Base-by-base conservation (phyloP, 768 basidiomycete genomes). In the Termitomyces eurrhizus region DNA sequence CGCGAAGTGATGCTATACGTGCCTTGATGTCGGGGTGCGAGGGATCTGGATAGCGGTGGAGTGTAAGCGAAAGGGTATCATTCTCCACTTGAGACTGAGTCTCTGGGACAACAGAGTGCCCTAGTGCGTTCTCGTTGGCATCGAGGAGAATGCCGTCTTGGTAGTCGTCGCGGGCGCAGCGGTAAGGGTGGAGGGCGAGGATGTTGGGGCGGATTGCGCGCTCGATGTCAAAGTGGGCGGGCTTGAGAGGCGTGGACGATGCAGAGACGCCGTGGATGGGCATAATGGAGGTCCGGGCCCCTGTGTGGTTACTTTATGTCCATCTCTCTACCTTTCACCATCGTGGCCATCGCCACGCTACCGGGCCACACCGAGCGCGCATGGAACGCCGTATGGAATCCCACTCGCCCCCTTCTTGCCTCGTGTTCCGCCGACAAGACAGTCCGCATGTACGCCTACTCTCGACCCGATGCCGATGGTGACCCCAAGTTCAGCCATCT, bases 141-240 rank as follows among this genome's bases (percentile, higher is more conserved):
- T 99, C 97, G 24, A 99, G 84, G 32, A 99, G 84, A 67, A 98
- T 88, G 26, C 95, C 95, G 2, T 84, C 77, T 52, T 87, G 85
- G 75, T 97, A 99, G 76, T 99, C 96, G 68, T 99, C 96, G 51
- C 97, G 81, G 0, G 97, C 97, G 67, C 95, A 98, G 35, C 95
- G 87, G 74, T 99, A 98, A 0, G 97, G 97, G 52, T 88, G 86
- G 14, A 99, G 79, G 0, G 92, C 77, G 52, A 97, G 89, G 68
- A 99, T 95, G 69, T 98, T 99, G 2, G 93, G 89, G n/a, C 95
- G 83, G 66, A 98, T 90, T 57, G 92, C 89, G 37, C 77, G 73
- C 74, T 92, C 87, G 60, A 98, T 87, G 67, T 86, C 78, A 69
- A 97, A 98, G 74, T 97, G 95, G 2, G 85, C 72, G 0, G 95